Base-by-base conservation (phyloP, 1,284 basidiomycete genomes). In the Papiliotrema flavescens region DNA sequence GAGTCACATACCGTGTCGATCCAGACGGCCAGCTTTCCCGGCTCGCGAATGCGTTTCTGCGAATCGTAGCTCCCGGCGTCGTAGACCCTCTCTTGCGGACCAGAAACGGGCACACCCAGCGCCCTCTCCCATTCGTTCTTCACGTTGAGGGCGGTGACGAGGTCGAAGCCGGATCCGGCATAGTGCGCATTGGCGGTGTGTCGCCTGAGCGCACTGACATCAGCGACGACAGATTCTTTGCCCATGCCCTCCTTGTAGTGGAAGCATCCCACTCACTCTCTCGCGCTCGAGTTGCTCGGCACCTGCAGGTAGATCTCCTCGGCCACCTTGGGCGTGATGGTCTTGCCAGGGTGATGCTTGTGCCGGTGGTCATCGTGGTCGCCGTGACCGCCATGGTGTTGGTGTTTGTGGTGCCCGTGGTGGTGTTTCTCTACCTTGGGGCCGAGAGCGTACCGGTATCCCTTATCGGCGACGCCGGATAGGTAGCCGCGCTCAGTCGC, bases 71-170 rank as follows among this genome's bases (percentile, higher is more conserved):
- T 64, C 19, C 76, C 76, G 15, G 76, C 73, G 9, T 76, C 74
- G 51, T 67, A 78, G 28, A 78, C 42, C 48, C 64, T 48, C 41
- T 76, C 73, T 32, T 67, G 62, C 3, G 71, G 62, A 1, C 71
- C 73, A 0, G 71, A 70, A 6, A 60, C 46, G 1, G 62, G 66
- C 9, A 78, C 47, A 13, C 71, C 73, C n/a, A 78, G 69, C 22
- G 65, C 64, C 9, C 40, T 22, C 57, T 78, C 76, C 69, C 72
- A 76, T 51, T 77, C 74, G 45, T 66, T 64, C 64, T 77, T 77
- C 48, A 78, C 63, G 43, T 61, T 65, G 14, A 76, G 43, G 11
- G 76, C 76, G 3, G 73, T 69, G 4, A 74, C 56, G 28, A 67
- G 58, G 52, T 77, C 75, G 53, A 64, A 71, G 8, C 76, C 76